A percentile compares a stretch with the other conserved stretches of the same genome.
Evolutionary conservation across 2,329 filamentous ascomycete species (phyloP).

Genomic region (Colletotrichum siamense): DNA sequence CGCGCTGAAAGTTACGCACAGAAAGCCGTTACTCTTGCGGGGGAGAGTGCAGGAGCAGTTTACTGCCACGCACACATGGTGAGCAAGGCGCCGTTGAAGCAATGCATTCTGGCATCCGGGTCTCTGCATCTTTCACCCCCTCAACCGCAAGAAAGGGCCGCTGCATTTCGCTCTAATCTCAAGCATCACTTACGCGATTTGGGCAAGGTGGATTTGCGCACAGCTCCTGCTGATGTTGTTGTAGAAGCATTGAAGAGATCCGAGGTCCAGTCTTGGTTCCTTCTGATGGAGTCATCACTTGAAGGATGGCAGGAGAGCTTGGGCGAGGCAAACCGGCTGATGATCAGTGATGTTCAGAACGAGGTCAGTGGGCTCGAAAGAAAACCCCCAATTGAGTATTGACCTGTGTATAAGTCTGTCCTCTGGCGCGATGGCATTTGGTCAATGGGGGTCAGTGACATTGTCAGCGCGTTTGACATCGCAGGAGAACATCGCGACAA

Average conservation of each 20-base stretch:
- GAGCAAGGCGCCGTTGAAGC: conserved; percentile 33
- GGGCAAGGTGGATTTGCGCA: conserved; percentile 19
- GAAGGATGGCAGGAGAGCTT: conserved; percentile 37
- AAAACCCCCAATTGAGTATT: background rate
- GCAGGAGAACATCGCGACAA: conserved; percentile 29
- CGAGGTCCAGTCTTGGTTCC: conserved; percentile 45
- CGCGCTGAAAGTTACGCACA: background rate
- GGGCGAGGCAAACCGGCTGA: conserved; percentile 37
- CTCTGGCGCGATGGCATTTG: conserved; percentile 51
- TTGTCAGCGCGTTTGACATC: conserved; percentile 37
- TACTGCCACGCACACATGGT: conserved; percentile 48
- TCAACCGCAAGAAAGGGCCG: conserved; percentile 28
- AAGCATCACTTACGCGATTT: background rate
- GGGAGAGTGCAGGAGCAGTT: conserved; percentile 51
- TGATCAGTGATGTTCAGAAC: conserved; percentile 49
- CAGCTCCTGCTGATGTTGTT: conserved; percentile 33
- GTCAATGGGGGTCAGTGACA: conserved; percentile 33
- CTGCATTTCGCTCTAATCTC: background rate
- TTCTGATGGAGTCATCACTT: conserved; percentile 42
- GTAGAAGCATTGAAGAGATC: conserved; percentile 38
- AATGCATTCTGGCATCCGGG: conserved; percentile 45
- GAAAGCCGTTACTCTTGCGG: conserved; percentile 46
- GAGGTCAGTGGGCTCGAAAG: conserved; percentile 33
- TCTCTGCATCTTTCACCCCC: conserved; percentile 48
- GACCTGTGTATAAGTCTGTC: conserved; percentile 35